phyloP scores from a whole-genome alignment of 2,329 filamentous ascomycete genomes.

The Hypoxylon sp. region DNA sequence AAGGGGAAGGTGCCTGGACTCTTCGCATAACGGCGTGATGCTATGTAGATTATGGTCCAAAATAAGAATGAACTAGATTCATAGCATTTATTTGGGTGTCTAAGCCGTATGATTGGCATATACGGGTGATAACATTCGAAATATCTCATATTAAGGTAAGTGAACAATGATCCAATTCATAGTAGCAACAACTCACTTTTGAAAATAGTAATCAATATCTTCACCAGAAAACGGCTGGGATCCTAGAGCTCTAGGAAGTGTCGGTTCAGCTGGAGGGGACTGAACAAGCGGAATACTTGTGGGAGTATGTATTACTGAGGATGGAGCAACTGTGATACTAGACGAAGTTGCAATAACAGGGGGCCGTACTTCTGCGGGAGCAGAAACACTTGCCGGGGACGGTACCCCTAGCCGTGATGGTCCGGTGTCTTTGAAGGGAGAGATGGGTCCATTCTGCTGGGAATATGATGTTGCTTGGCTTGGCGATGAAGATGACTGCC shows the following conservation, averaged over 20 bases:
- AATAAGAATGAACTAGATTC: constrained; percentile 65
- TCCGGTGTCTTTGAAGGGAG: constrained; percentile 40
- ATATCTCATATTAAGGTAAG: constrained; percentile 57
- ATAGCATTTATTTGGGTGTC: constrained; percentile 67
- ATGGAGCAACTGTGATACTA: constrained; percentile 46
- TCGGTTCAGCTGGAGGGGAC: constrained; percentile 47
- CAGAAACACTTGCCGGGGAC: constrained; percentile 43
- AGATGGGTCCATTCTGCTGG: constrained; percentile 34
- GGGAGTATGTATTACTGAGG: constrained; percentile 51
- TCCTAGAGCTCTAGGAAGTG: constrained; percentile 61
- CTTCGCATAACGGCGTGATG: constrained; percentile 65
- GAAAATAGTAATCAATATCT: constrained; percentile 70
- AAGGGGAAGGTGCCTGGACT: constrained; percentile 60
- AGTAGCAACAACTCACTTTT: constrained; percentile 58
- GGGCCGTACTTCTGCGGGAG: constrained; percentile 30
- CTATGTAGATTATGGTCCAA: constrained; percentile 68
- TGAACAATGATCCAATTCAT: not conserved
- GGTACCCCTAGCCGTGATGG: constrained; percentile 43
- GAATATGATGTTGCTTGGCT: constrained; percentile 48
- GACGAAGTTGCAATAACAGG: constrained; percentile 23
- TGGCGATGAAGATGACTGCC: constrained; percentile 40
- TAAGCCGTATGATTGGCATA: constrained; percentile 65
- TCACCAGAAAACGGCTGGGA: constrained; percentile 65
- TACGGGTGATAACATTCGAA: constrained; percentile 68
- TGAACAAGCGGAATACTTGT: constrained; percentile 44